A percentile compares a stretch with the other conserved stretches of the same genome.
These are phyloP conservation scores for Amanita molliuscula DNA, from an alignment of 768 basidiomycete genomes.

Conservation along the genomic window DNA sequence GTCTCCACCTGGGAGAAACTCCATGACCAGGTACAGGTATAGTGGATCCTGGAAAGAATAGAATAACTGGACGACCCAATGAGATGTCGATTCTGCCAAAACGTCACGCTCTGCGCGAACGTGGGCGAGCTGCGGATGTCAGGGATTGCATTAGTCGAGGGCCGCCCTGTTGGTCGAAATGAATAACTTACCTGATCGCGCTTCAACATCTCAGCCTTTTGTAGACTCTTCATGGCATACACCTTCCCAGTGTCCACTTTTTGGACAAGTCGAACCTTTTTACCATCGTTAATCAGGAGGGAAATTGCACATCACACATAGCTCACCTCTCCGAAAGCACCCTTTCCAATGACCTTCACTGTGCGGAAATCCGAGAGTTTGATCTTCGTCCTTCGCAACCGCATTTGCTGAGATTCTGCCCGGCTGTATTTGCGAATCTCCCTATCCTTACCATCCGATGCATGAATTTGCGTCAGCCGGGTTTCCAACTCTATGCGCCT, in stretches of 20 bases:
- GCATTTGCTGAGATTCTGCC: conserved; percentile 80
- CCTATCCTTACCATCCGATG: conserved; percentile 77
- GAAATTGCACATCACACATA: not conserved
- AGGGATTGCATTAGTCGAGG: not conserved
- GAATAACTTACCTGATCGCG: conserved; percentile 72
- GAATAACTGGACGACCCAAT: conserved; percentile 96
- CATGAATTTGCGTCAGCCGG: conserved; percentile 63
- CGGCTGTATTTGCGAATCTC: conserved; percentile 82
- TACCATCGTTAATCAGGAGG: not conserved
- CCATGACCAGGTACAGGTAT: conserved; percentile 97
- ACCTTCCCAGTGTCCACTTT: conserved; percentile 97
- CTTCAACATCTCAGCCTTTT: conserved; percentile 99
- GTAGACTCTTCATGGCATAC: conserved; percentile 98
- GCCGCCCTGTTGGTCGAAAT: not conserved
- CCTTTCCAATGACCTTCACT: conserved; percentile 97
- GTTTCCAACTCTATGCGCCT: conserved; percentile 89
- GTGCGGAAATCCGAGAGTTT: conserved; percentile 90
- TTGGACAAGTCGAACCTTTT: conserved; percentile 86
- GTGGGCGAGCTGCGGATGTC: conserved; percentile 68
- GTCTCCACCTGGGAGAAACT: conserved; percentile 81
- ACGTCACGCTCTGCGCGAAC: conserved; percentile 96
- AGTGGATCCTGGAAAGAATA: conserved; percentile 97
- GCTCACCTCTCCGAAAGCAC: conserved; percentile 91
- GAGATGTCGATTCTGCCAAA: conserved; percentile 90
- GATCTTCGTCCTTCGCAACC: conserved; percentile 89